These are phyloP conservation scores for Aurantiochytrium sp. DNA, from an alignment of 108 stramenopile species.

Conservation along the genomic window DNA sequence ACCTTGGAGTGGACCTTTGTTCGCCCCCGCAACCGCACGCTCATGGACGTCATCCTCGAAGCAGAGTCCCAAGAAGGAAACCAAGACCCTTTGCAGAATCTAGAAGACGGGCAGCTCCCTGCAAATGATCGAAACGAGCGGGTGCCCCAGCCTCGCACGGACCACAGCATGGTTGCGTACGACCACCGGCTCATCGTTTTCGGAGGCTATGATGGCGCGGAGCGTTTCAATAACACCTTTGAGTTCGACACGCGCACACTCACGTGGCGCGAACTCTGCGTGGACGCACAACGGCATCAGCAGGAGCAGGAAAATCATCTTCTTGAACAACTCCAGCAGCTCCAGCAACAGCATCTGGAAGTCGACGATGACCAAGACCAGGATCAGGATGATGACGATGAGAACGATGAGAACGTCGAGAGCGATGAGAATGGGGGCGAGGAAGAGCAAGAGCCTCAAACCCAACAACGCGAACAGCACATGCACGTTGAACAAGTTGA, in stretches of 20 bases:
- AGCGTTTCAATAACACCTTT: not conserved
- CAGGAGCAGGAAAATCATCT: not conserved
- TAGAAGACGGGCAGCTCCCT: too few species aligned
- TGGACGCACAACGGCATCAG: not conserved
- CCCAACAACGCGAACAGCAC: too few species aligned
- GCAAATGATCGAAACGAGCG: not conserved
- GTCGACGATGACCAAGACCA: too few species aligned
- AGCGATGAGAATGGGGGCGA: too few species aligned
- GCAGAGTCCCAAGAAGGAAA: not conserved
- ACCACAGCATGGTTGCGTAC: not conserved
- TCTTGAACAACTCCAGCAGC: not conserved
- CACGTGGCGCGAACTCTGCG: conserved; percentile 6
- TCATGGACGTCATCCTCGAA: not conserved
- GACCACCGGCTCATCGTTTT: not conserved
- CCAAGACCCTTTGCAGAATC: too few species aligned
- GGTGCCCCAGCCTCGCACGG: not conserved
- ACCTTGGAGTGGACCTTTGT: not conserved
- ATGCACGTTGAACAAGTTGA: too few species aligned
- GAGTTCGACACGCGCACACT: not conserved
- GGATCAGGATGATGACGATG: too few species aligned
- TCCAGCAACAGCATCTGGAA: not conserved
- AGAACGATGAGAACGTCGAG: too few species aligned
- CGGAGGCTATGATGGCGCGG: not conserved
- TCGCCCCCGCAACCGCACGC: not conserved
- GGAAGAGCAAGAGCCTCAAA: too few species aligned